phyloP scores from a whole-genome alignment of 306 rosid species.

The Fragaria ananassa region DNA sequence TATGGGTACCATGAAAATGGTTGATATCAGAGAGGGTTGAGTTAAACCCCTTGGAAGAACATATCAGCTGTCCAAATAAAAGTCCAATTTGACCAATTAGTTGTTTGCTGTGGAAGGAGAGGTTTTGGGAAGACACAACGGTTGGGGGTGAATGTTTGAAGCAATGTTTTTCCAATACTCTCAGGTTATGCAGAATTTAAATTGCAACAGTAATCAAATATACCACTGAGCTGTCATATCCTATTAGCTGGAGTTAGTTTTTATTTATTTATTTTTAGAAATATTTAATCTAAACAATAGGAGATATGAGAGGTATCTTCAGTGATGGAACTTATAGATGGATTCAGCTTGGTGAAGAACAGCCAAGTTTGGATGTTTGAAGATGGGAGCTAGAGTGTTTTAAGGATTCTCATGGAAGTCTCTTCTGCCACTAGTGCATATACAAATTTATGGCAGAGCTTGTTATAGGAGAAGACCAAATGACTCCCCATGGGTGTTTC shows the following conservation, averaged over 20 bases:
- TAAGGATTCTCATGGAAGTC: neutral
- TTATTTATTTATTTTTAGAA: neutral
- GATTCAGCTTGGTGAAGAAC: neutral
- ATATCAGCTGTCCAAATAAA: neutral
- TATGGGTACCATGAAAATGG: neutral
- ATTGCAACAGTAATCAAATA: neutral
- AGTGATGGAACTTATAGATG: neutral
- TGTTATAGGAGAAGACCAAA: neutral
- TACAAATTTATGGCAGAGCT: neutral
- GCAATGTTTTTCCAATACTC: neutral
- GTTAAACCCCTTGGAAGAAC: neutral
- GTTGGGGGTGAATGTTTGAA: neutral
- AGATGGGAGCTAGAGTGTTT: neutral
- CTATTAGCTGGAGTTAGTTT: neutral
- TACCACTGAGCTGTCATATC: neutral
- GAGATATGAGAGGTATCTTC: neutral
- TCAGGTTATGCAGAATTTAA: neutral
- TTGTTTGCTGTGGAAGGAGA: neutral
- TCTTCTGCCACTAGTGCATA: neutral
- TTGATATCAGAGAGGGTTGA: neutral
- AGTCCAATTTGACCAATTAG: neutral
- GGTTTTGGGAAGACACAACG: neutral
- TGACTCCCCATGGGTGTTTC: neutral
- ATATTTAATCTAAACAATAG: neutral
- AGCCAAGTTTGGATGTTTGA: neutral